Conservation (phyloP, 1,284 basidiomycete genomes). For the Filobasidium uniguttulatum region DNA sequence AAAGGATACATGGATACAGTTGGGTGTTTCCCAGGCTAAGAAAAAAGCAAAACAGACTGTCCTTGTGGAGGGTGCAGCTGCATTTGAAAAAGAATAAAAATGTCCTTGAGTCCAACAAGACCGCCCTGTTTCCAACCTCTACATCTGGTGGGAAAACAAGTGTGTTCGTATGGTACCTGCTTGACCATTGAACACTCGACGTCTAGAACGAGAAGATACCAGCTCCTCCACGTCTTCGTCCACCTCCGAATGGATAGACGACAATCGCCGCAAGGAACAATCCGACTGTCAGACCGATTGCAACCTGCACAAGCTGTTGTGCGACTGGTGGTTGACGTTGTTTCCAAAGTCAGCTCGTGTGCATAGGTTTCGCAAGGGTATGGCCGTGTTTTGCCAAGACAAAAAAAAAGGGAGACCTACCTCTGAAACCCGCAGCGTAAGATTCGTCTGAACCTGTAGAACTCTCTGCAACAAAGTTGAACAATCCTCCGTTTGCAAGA, state of each 20-base stretch:
- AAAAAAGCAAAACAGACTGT: no score
- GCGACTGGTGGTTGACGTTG: conserved; percentile 23
- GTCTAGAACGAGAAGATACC: conserved; percentile 37
- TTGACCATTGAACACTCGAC: background rate
- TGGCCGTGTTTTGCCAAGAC: no score
- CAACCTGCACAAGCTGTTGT: conserved; percentile 37
- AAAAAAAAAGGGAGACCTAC: conserved; percentile 6
- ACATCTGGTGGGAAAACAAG: no score
- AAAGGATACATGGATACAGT: no score
- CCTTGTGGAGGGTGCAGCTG: no score
- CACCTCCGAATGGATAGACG: conserved; percentile 40
- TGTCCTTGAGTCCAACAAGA: no score
- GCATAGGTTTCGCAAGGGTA: no score
- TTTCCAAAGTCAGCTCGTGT: background rate
- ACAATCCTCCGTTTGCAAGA: conserved; percentile 67
- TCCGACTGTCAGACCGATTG: conserved; percentile 49
- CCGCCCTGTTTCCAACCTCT: no score
- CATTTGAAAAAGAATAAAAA: no score
- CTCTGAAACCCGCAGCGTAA: conserved; percentile 48
- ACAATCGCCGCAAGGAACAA: conserved; percentile 43
- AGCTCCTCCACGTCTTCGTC: conserved; percentile 35
- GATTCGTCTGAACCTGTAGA: conserved; percentile 41
- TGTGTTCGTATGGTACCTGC: background rate
- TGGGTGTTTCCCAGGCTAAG: no score
- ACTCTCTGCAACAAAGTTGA: conserved; percentile 53